Evolutionary conservation across 331 rosid species (phyloP).

Genomic region (Quercus phellos): DNA sequence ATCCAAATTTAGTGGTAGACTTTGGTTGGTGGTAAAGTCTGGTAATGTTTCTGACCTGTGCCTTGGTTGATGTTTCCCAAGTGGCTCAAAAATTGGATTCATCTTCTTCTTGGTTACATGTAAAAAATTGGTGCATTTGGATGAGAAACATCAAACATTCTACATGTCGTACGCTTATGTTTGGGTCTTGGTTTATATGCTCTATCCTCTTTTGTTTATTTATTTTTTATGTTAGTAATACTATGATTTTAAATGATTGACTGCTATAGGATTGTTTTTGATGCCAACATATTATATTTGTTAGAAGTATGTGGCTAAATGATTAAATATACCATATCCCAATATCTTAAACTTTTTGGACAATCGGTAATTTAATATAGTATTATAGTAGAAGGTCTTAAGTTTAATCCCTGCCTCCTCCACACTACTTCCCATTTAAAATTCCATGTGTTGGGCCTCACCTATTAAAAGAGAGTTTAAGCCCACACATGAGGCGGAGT

Average conservation of each 20-base stretch:
- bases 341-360: too few relatives aligned
- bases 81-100: not conserved
- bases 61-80: not conserved
- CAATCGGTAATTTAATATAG: too few relatives aligned
- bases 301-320: too few relatives aligned
- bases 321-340: too few relatives aligned
- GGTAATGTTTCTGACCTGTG: not conserved
- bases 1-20: not conserved
- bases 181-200: not conserved
- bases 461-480: too few relatives aligned
- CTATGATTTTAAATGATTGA: not conserved
- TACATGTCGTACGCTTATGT: not conserved
- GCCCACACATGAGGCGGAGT: too few relatives aligned
- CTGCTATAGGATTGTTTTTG: not conserved
- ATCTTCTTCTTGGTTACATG: not conserved
- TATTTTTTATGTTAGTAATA: not conserved
- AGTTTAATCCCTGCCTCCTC: too few relatives aligned
- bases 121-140: not conserved
- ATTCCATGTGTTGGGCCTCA: too few relatives aligned
- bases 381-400: too few relatives aligned
- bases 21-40: not conserved
- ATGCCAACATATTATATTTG: not conserved
- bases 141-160: not conserved
- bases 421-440: too few relatives aligned
- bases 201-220: not conserved